Evolutionary conservation across 2,329 filamentous ascomycete genomes (phyloP).

Genomic region (Fusarium sarcochroum): DNA sequence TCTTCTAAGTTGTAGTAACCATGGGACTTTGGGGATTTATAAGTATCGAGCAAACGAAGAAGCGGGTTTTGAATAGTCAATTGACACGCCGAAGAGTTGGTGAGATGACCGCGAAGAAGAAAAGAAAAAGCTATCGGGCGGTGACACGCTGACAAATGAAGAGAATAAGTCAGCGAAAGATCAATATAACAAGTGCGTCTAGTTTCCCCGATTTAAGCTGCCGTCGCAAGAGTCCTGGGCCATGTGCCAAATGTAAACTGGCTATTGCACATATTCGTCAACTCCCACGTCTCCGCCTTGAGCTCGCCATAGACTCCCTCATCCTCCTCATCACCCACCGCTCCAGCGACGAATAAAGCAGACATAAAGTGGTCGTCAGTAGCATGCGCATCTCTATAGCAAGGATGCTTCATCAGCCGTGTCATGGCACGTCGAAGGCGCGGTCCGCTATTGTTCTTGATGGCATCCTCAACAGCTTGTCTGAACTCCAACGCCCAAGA

Average conservation of each 20-base stretch:
- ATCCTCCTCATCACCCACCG: slow-evolving; percentile 63
- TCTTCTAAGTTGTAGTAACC: no score
- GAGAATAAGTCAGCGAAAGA: no score
- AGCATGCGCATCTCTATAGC: slow-evolving; percentile 75
- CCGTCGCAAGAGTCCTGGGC: slow-evolving; percentile 17
- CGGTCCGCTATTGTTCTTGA: slow-evolving; percentile 60
- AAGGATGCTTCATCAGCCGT: slow-evolving; percentile 77
- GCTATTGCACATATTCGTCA: slow-evolving; percentile 75
- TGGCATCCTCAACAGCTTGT: slow-evolving; percentile 73
- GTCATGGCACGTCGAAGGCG: slow-evolving; percentile 68
- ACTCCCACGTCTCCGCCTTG: slow-evolving; percentile 75
- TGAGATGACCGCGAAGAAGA: no score
- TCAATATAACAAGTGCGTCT: no score
- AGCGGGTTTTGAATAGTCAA: no score
- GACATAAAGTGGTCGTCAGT: slow-evolving; percentile 81
- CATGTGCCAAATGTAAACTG: slow-evolving; percentile 67
- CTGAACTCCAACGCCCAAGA: slow-evolving; percentile 74
- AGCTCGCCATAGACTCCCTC: slow-evolving; percentile 58
- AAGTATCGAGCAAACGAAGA: no score
- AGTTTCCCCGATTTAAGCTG: background rate
- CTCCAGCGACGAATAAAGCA: slow-evolving; percentile 74
- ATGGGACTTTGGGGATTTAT: no score
- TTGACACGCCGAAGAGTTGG: no score
- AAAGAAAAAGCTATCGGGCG: no score
- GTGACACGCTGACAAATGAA: no score